Conservation (phyloP, 306 rosid species). For the Cucurbita argyrosperma region DNA sequence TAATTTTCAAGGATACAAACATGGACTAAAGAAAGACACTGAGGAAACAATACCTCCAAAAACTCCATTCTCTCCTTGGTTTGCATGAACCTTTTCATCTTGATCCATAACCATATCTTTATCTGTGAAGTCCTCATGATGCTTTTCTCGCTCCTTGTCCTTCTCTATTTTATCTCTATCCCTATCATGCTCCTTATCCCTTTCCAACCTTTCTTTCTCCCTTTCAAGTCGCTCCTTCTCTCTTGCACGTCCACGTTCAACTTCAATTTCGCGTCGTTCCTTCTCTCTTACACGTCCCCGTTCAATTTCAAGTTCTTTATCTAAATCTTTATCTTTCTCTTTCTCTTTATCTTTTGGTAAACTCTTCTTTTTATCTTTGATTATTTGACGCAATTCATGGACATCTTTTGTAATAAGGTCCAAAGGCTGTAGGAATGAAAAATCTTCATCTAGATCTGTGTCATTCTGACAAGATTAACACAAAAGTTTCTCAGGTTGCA, state of each 20-base stretch:
- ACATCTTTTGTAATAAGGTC: conserved; percentile 91
- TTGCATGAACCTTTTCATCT: conserved; percentile 25
- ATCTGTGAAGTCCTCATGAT: conserved; percentile 18
- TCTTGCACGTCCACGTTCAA: conserved; percentile 17
- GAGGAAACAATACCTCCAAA: conserved; percentile 13
- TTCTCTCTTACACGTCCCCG: conserved; percentile 49
- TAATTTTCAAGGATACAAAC: neutral
- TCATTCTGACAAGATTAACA: conserved; percentile 87
- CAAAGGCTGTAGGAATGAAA: conserved; percentile 76
- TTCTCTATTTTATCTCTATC: conserved; percentile 47
- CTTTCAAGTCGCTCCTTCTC: conserved; percentile 24
- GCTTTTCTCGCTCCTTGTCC: conserved; percentile 46
- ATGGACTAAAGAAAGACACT: neutral
- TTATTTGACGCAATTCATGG: conserved; percentile 56
- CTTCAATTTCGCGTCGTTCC: conserved; percentile 42
- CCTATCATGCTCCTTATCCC: conserved; percentile 50
- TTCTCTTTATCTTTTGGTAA: conserved; percentile 43
- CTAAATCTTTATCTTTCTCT: conserved; percentile 39
- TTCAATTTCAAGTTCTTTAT: conserved; percentile 56
- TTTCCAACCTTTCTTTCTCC: conserved; percentile 35
- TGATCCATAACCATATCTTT: conserved; percentile 22
- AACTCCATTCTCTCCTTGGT: conserved; percentile 25
- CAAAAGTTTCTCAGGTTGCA: conserved; percentile 37
- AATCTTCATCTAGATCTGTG: conserved; percentile 81
- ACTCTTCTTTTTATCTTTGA: conserved; percentile 55